These are phyloP conservation scores for Fistulinella prunicolor DNA, from an alignment of 768 basidiomycete species.

Conservation along the genomic window DNA sequence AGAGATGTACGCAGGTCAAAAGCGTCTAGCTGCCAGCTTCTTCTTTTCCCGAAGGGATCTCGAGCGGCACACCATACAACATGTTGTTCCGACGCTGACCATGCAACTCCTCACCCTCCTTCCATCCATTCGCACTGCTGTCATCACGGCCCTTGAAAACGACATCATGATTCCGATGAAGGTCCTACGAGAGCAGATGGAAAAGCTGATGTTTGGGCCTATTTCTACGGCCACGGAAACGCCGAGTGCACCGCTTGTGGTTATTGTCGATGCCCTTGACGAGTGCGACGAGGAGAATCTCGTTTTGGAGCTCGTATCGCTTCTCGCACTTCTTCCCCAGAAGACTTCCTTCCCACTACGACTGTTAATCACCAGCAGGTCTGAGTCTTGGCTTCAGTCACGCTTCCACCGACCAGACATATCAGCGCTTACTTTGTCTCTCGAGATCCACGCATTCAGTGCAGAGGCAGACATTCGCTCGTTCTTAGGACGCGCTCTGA, in stretches of 20 bases:
- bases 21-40: constrained; percentile 32
- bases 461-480: constrained; percentile 24
- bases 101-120: constrained; percentile 27
- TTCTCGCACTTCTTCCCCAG: constrained; percentile 17
- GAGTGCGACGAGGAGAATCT: constrained; percentile 27
- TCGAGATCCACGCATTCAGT: constrained; percentile 23
- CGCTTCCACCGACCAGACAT: constrained; percentile 18
- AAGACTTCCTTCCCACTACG: constrained; percentile 19
- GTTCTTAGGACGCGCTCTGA: constrained; percentile 20
- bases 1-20: constrained; percentile 18
- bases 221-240: constrained; percentile 11
- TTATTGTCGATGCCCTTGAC: constrained; percentile 24
- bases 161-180: constrained; percentile 27
- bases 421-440: constrained; percentile 6
- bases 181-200: constrained; percentile 29
- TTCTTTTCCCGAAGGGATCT: no score
- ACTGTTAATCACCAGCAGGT: constrained; percentile 26
- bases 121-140: constrained; percentile 20
- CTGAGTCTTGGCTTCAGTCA: constrained; percentile 18
- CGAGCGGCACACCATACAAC: constrained; percentile 20
- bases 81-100: constrained; percentile 31
- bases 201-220: constrained; percentile 25
- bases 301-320: constrained; percentile 24
- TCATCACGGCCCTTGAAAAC: constrained; percentile 21
- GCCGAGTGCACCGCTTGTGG: constrained; percentile 11